Conservation (phyloP, 2,329 filamentous ascomycete species). For the Xylogone sp. region DNA sequence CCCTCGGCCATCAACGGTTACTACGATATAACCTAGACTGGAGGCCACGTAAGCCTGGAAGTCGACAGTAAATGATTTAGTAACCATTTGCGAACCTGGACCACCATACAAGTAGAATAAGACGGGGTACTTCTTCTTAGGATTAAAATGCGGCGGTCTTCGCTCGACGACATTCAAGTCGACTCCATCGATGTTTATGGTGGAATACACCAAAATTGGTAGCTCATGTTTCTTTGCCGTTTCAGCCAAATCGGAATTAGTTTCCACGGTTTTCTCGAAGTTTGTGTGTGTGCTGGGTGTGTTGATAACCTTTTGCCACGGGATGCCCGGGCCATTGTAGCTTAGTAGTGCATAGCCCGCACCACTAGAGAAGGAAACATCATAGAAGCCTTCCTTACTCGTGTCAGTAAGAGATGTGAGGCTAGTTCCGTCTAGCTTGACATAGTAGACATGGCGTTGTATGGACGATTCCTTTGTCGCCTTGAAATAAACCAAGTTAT, state of each 20-base stretch:
- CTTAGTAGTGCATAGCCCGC: slow-evolving; percentile 80
- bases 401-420: slow-evolving; percentile 72
- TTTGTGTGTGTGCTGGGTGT: slow-evolving; percentile 68
- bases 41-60: slow-evolving; percentile 90
- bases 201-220: slow-evolving; percentile 78
- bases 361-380: slow-evolving; percentile 76
- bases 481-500: slow-evolving; percentile 88
- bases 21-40: slow-evolving; percentile 83
- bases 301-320: slow-evolving; percentile 86
- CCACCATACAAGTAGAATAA: slow-evolving; percentile 95
- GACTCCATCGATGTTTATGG: slow-evolving; percentile 77
- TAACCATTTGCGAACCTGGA: slow-evolving; percentile 85
- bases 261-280: slow-evolving; percentile 71
- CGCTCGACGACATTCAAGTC: slow-evolving; percentile 75
- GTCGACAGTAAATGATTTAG: slow-evolving; percentile 76
- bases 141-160: slow-evolving; percentile 82
- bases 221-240: slow-evolving; percentile 74
- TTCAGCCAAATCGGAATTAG: slow-evolving; percentile 67
- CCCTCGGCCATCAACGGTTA: slow-evolving; percentile 90
- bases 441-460: slow-evolving; percentile 87
- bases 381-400: slow-evolving; percentile 72
- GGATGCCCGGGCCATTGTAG: slow-evolving; percentile 80
- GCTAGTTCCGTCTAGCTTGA: slow-evolving; percentile 75
- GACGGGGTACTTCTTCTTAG: slow-evolving; percentile 83
- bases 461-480: slow-evolving; percentile 83